Evolutionary conservation across 768 basidiomycete genomes (phyloP), one percentile per base, ranked within the genome.

Genomic region (Serendipita indica): DNA sequence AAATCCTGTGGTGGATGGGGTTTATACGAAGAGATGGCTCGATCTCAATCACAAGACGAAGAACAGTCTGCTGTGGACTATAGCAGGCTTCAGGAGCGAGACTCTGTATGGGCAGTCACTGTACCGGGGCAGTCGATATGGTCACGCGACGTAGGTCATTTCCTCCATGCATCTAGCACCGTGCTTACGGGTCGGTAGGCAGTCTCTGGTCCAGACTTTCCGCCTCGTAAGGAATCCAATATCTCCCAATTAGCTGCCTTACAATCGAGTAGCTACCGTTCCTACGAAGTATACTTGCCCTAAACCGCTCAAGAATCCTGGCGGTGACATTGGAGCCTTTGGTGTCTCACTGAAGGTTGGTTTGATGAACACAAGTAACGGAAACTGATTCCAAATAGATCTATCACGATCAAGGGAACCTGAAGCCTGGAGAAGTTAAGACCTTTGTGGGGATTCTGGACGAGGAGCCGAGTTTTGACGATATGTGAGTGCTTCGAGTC

Each of bases 1-100:
- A 74, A 72, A 1, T 65, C 65, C 39, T 79, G 77, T 59, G 86
- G 84, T 27, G 88, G 87, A n/a, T 89, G 88, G 88, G 87, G 85
- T 3, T 69, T 85, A 25, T 68, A 64, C 52, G 76, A 72, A 18
- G 16, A 54, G 7, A 54, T 4, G 7, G 3, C 30, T 22, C 66
- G 63, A 52, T 67, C 63, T 46, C 62, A 61, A 58, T 46, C 61
- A 18, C 45, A 63, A 10, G 66, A 69, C 25, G 67, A 69, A 39
- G 27, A 39, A 30, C 33, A 18, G 62, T 80, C 20, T 39, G 30
- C 41, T 6, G 4, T 28, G 35, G 72, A 79, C 39, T 76, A 79
- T 60, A 67, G 71, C 28, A 67, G 77, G 63, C 72, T 89, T n/a
- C 72, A 74, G 60, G 84, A 88, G 60, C 78, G 79, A 66, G 75